phyloP scores from a whole-genome alignment of 2,329 filamentous ascomycete genomes.

The Aureobasidium pullulans region DNA sequence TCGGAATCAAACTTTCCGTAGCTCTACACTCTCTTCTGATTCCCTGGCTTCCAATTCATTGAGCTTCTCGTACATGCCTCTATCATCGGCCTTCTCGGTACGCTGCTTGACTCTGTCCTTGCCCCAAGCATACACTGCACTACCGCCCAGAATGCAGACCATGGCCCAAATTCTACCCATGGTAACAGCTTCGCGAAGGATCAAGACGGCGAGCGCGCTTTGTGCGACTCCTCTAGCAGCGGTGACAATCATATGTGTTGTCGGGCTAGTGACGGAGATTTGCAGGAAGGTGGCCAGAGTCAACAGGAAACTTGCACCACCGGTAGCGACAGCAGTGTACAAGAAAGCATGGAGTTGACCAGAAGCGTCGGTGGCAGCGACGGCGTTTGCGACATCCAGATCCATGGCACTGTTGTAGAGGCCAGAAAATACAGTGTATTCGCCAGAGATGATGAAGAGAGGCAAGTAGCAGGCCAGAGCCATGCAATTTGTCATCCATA shows the following conservation, averaged over 20 bases:
- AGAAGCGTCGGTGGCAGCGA: background rate
- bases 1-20: background rate
- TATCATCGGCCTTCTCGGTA: background rate
- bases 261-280: slow-evolving; percentile 6
- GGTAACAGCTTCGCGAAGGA: slow-evolving; percentile 4
- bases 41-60: background rate
- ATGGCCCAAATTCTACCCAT: slow-evolving; percentile 7
- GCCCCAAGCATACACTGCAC: slow-evolving; percentile 10
- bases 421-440: background rate
- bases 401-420: slow-evolving; percentile 1
- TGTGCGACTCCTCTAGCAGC: slow-evolving; percentile 6
- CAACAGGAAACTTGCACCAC: slow-evolving; percentile 6
- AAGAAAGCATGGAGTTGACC: background rate
- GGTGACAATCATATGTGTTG: slow-evolving; percentile 13
- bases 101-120: slow-evolving; percentile 8
- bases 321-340: background rate
- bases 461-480: slow-evolving; percentile 8
- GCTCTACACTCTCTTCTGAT: background rate
- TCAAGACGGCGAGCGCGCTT: slow-evolving; percentile 1
- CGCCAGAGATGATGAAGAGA: slow-evolving; percentile 11
- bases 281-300: slow-evolving; percentile 10
- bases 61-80: slow-evolving; percentile 6
- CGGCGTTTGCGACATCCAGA: background rate
- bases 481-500: slow-evolving; percentile 12
- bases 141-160: slow-evolving; percentile 9